Base-by-base conservation (phyloP, 2,329 filamentous ascomycete species). In the Mollisiaceae sp. region DNA sequence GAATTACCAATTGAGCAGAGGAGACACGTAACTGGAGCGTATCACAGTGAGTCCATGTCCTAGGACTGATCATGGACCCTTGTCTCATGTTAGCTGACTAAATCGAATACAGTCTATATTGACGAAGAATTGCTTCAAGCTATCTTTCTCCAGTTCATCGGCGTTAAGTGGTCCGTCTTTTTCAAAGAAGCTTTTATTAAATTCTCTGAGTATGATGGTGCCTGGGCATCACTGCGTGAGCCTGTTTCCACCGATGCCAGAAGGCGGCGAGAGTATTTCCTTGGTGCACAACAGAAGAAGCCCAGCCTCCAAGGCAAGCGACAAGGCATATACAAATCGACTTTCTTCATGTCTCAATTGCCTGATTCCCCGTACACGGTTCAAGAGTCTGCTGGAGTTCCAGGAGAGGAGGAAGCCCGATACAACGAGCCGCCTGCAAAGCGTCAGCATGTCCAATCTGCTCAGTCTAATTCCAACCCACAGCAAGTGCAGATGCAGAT, bases 401-500 rank as follows among this genome's bases (percentile, higher is more conserved):
- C 72, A 2, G 71, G 71, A 18, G 71, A 70, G 52, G 73, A 73
- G 62, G 73, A 75, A 60, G 72, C 67, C 9, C 59, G 66, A 22
- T 69, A 70, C 39, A 58, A 68, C 9, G 41, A 39, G 27, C 12
- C 41, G 50, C 43, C 60, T 15, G 18, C 35, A n/a, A 54, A 60
- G 20, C 64, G 62, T 38, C 41, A 43, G 24, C 12, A 27, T 1
- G 2, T 14, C n/a, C 56, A 64, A 35, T 14, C 3, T 20, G 41
- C 59, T 18, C 45, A 59, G 86, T 84, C 89, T 89, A 83, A 86
- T 41, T 24, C 14, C 8, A 45, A 43, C 14, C 20, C 2, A 8
- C 57, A 64, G 39, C 56, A 60, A 14, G 97, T 97, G 91, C 93
- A 50, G 45, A 94, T 94, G 76, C 20, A 60, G 59, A 64, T 65